Evolutionary conservation across 306 rosid genomes (phyloP), one percentile per base, ranked within the genome.

Genomic region (Hippophae rhamnoides): DNA sequence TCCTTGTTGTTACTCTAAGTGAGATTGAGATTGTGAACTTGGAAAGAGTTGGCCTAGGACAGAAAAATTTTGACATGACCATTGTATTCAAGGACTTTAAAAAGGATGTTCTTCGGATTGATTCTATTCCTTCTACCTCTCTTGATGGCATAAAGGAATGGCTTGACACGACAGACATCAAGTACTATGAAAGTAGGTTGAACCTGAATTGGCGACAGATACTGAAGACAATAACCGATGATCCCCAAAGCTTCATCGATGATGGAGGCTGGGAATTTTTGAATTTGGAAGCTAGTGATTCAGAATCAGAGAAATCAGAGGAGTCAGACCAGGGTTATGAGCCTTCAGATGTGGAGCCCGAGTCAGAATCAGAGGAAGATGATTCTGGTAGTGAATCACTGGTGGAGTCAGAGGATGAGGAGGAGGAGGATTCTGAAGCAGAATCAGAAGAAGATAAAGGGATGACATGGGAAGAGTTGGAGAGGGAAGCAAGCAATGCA

Each of bases 401-500:
- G 56, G 77, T 73, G 46, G 77, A 73, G 50, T 73, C 77, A 0
- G 77, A 73, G 25, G 77, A 72, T 8, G 77, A 67, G 23, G 77
- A 61, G 41, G 65, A 56, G 40, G 72, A 71, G 13, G 75, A 58
- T 40, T 58, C 70, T 2, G 70, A 60, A 45, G 77, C 62, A 47
- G 69, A 58, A 23, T 67, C 69, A 9, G 77, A 72, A 57, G 77
- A 73, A 54, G 77, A 67, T 10, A 69, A 73, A 57, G 77, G 77
- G 44, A 73, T 61, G 53, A 67, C 77, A 13, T 73, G 73, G 72
- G 77, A 73, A 67, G 77, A 73, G 64, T 41, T 73, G 48, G 77
- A 73, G 69, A 73, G 77, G 61, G 77, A 73, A 62, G 77, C 77
- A 13, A 73, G 65, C 65, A 54, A 73, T 52, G 77, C 77, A 43